phyloP scores from a whole-genome alignment of 257 asterid genomes.

The Gentiana straminea region DNA sequence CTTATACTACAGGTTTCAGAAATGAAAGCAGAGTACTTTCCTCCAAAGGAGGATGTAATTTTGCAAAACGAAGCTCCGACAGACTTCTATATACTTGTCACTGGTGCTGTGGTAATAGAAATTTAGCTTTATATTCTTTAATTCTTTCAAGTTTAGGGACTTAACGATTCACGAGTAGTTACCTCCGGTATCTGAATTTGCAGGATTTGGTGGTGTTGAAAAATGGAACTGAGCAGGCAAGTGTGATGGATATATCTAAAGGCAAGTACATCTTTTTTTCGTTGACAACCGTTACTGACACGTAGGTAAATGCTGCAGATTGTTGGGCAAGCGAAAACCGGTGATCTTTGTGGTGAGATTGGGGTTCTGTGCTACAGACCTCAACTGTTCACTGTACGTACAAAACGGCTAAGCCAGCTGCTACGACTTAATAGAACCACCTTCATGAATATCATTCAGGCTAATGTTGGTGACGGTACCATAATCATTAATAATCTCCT shows the following conservation, averaged over 20 bases:
- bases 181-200: conserved; percentile 10
- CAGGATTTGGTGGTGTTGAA: conserved; percentile 31
- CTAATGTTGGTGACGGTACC: conserved; percentile 82
- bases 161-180: background rate
- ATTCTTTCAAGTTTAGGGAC: background rate
- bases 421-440: conserved; percentile 68
- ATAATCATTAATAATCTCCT: conserved; percentile 84
- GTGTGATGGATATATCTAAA: conserved; percentile 11
- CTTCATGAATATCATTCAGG: conserved; percentile 71
- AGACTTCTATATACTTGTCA: conserved; percentile 34
- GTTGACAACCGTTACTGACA: conserved; percentile 1
- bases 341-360: conserved; percentile 84
- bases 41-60: conserved; percentile 41
- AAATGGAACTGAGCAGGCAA: conserved; percentile 56
- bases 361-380: conserved; percentile 89
- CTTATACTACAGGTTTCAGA: conserved; percentile 29
- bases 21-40: conserved; percentile 44
- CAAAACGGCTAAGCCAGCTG: conserved; percentile 65
- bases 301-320: conserved; percentile 34
- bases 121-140: background rate
- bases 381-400: conserved; percentile 80
- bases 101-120: conserved; percentile 37
- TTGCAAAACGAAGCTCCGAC: conserved; percentile 47
- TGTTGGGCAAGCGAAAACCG: conserved; percentile 69
- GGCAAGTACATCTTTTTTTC: background rate